Percentiles rank a stretch among this genome's conserved stretches.
These are phyloP conservation scores for Skeletonema marinoi DNA, from an alignment of 108 stramenopile species.

Conservation along the genomic window DNA sequence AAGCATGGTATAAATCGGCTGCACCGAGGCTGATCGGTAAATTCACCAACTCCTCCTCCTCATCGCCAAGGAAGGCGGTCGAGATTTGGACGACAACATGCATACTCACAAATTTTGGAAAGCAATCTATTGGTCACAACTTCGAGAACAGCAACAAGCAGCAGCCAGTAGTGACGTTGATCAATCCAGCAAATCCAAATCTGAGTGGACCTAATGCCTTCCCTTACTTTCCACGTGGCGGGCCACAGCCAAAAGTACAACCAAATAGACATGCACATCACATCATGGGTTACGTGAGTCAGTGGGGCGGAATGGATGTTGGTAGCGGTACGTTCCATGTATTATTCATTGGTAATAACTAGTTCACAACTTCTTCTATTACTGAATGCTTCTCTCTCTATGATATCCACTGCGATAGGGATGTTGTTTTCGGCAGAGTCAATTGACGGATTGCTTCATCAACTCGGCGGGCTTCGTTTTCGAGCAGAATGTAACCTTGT, in stretches of 20 bases:
- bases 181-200: constrained; percentile 76
- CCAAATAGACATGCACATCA: constrained; percentile 32
- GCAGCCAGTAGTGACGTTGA: constrained; percentile 13
- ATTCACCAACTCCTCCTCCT: constrained; percentile 10
- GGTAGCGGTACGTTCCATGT: constrained; percentile 40
- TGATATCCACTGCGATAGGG: not conserved
- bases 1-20: constrained; percentile 57
- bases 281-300: constrained; percentile 71
- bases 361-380: too few species aligned
- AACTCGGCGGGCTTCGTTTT: constrained; percentile 65
- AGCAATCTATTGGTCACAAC: not conserved
- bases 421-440: constrained; percentile 74
- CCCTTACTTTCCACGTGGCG: constrained; percentile 73
- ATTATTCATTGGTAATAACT: not conserved
- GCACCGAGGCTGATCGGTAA: constrained; percentile 38
- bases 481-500: constrained; percentile 31
- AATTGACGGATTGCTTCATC: constrained; percentile 82
- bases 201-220: constrained; percentile 70
- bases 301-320: constrained; percentile 88
- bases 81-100: constrained; percentile 85
- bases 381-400: not conserved
- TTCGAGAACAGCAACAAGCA: not conserved
- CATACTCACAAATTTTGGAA: constrained; percentile 71
- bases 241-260: constrained; percentile 17
- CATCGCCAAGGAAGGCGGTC: constrained; percentile 17